Base-by-base conservation (phyloP, 768 basidiomycete species). In the Tylopilus subfusipes region DNA sequence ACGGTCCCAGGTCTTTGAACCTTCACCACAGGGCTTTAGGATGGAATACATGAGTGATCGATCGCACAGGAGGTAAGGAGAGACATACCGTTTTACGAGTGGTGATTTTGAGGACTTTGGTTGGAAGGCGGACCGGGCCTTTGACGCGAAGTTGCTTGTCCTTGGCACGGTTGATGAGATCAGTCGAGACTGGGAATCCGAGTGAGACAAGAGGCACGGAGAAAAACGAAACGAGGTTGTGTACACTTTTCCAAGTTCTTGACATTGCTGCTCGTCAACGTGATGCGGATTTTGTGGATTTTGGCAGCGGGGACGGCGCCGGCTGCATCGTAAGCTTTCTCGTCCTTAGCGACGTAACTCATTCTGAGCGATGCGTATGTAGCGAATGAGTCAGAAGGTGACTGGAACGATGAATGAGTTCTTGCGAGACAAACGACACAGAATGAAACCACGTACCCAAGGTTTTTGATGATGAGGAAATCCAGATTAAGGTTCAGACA, bases 1-100 rank as follows among this genome's bases (percentile, higher is more conserved):
- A 67, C 92, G 86, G 78, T 99, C 97, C 97, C 97, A 99, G 71
- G 97, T 99, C 87, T 99, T 99, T 65, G 97, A 98, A 81, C 97
- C 97, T 78, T 98, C 97, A 92, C 97, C 97, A 71, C 97, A 98
- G 76, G 97, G 91, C 92, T 97, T 65, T 10, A 39, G 19, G 45
- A 22, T 21, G 45, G 56, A 18, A 45, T n/a, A n/a, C 9, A 43
- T 54, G 36, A 48, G 57, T 24, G 34, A 51, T 50, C 4, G 4
- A 29, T 16, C 5, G 8, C 1, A 57, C 18, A 31, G 56, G 12
- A 31, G 22, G 10, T 0, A 22, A 27, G 7, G 19, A 27, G 10
- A 3, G 1, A 80, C 90, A 62, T 57, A 94, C 94, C 61, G 97
- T 96, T 76, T 99, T 99, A 71, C 97, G 90, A 76, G 96, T 99